Evolutionary conservation across 2,329 filamentous ascomycete genomes (phyloP), one percentile per base, ranked within the genome.

Genomic region (Trichoderma breve): DNA sequence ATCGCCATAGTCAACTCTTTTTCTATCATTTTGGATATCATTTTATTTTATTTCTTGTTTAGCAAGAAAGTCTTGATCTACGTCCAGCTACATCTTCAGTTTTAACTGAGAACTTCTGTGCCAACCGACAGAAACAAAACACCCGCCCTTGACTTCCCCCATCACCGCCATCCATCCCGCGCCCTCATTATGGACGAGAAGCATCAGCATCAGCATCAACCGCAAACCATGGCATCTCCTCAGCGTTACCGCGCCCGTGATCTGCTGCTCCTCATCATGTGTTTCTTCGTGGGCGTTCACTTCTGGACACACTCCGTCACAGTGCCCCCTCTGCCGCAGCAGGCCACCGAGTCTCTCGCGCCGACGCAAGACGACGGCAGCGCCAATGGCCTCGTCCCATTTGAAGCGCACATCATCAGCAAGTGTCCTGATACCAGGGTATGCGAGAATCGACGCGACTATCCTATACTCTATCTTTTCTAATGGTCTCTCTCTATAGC

Each of bases 371-470:
- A 43, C 14, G 69, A 68, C 4, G 64, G 62, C 55, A 60, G 73
- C 71, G 34, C 71, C 72, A 58, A 72, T 70, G 66, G 39, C 32
- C 82, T 85, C 72, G 92, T 98, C 5, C 92, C 94, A 4, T 83
- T 99, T 2, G 96, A 99, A 81, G 93, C 94, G 71, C 95, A 98
- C 81, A 96, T 98, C 77, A 99, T 98, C 91, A 93, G 91, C 83
- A 98, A 98, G 86, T 99, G 96, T 78, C 95, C 95, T 0, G 96
- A 99, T 82, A 94, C 96, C 2, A 88, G 87, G 80, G 87, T 88
- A 78, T 12, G 82, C 24, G 30, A 34, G 34, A 47, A 14, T 43
- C 6, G 24, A 26, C 11, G 28, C n/a, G 26, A 34, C 9, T 14
- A 7, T 18, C 11, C 14, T 26, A 24, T 14, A 1, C 21, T 34